Evolutionary conservation across 1,139 yeast species (phyloP), one percentile per base, ranked within the genome.

Genomic region (Geotrichum reessii): DNA sequence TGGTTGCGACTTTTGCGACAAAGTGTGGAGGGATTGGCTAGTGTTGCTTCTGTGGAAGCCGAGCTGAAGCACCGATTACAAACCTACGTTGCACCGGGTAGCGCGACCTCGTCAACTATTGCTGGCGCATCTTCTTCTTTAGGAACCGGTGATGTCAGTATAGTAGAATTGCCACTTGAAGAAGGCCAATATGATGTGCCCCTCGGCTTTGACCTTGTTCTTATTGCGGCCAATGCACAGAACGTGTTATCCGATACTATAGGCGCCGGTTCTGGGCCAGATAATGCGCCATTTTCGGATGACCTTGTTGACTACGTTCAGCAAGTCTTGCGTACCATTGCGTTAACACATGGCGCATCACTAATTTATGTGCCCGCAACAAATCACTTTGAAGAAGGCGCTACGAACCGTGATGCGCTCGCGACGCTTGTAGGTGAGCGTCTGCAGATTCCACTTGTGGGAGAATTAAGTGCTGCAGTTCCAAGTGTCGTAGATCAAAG

Each of bases 261-360:
- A 9, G 48, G 46, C 40, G 22, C 31, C 56, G n/a, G 31, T 31
- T 28, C 60, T 51, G 42, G 56, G 44, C 33, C 49, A 22, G 22
- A 56, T 40, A 58, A 57, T 12, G 55, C 57, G 6, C 37, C 52
- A 24, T 50, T 61, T 31, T 58, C 65, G 3, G 72, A 71, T 50
- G 71, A 69, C 19, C 59, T 62, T 0, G 56, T 78, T 33, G 84
- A 81, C 58, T 74, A 67, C 57, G 66, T 77, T 2, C 90, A 86
- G 66, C 87, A 85, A 64, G 66, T 76, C 50, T 63, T 84, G 33
- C 75, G 95, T 47, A 70, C 78, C 9, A 61, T 83, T 0, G 74
- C 82, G 12, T 66, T 82, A 54, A 73, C 76, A 44, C 80, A 80
- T 64, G 80, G 73, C 4, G 73, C 70, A 1, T 67, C 72, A 4